Percentiles rank a stretch among this genome's conserved stretches.
Evolutionary conservation across 257 asterid genomes (phyloP).

Genomic region (Penstemon davidsonii): DNA sequence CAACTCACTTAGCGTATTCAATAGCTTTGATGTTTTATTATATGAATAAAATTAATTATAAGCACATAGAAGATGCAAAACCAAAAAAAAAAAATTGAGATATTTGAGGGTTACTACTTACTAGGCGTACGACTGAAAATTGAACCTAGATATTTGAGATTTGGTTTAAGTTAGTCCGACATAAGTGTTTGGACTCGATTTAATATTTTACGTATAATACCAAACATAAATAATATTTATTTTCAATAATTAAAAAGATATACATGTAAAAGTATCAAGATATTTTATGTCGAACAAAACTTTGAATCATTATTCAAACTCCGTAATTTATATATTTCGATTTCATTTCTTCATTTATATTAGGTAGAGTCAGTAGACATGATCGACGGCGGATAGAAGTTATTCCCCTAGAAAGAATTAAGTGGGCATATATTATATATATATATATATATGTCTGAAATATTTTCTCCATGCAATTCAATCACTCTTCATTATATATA

Average conservation of each 20-base stretch:
- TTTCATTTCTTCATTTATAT: not conserved
- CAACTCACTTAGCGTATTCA: slow-evolving; percentile 10
- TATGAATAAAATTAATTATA: slow-evolving; percentile 1
- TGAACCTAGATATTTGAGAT: no score
- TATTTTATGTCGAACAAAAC: no score
- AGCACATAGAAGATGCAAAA: not conserved
- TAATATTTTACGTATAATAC: no score
- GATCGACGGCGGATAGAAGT: slow-evolving; percentile 33
- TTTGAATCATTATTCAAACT: no score
- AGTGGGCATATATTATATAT: slow-evolving; percentile 24
- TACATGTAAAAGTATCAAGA: no score
- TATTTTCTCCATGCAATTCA: slow-evolving; percentile 26
- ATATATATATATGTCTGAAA: not conserved
- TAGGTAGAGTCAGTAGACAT: not conserved
- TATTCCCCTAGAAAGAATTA: slow-evolving; percentile 32
- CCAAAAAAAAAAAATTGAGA: not conserved
- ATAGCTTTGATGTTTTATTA: slow-evolving; percentile 24
- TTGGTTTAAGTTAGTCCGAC: no score
- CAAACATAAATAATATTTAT: no score
- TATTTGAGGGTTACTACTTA: not conserved
- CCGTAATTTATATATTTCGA: no score
- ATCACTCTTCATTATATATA: slow-evolving; percentile 22
- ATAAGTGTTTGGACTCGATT: no score
- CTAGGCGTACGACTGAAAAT: no score
- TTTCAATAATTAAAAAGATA: no score